Base-by-base conservation (phyloP, 495 filamentous ascomycete species). In the Bombardia bombarda region DNA sequence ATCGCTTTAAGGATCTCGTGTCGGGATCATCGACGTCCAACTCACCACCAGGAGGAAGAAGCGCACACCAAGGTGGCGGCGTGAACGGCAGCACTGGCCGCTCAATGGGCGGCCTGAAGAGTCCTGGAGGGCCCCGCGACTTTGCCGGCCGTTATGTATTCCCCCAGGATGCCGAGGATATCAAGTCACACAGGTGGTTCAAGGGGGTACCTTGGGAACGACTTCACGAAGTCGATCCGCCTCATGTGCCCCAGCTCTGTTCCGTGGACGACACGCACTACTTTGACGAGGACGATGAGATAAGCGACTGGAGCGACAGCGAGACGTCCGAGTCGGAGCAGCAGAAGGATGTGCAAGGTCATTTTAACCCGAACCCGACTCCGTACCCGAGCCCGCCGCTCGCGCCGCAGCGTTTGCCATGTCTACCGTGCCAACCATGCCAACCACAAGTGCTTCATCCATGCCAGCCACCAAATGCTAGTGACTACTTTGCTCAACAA, bases 221-320 rank as follows among this genome's bases (percentile, higher is more conserved):
- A 0, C 62, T 87, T 21, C 86, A 90, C 53, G 55, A 75, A 13
- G 69, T 74, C 38, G 60, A 68, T 25, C 87, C 90, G 9, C 90
- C 89, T 4, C 84, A 86, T 47, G 68, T 93, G 5, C 90, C 90
- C 30, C 60, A 60, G 18, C 79, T 94, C 23, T 72, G 67, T 24
- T 66, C 71, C 19, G 70, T 74, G 52, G 87, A 90, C 45, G 87
- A 95, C 49, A 95, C 88, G 10, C 82, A 84, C 43, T 95, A 94
- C 57, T 95, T 95, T 48, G 84, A 93, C 39, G 84, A 90, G 39
- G 82, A 83, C 47, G 80, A 82, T 28, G 66, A 78, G n/a, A 74
- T 84, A 43, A 79, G 70, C 26, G 72, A 74, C 45, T 72, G 67
- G 59, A 70, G 63, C 6, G 64, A 67, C 24, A 60, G 52, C 39